Evolutionary conservation across 225 moss, liverwort and hornwort species (phyloP), one percentile per base, ranked within the genome.

Genomic region (Marchantia paleacea): DNA sequence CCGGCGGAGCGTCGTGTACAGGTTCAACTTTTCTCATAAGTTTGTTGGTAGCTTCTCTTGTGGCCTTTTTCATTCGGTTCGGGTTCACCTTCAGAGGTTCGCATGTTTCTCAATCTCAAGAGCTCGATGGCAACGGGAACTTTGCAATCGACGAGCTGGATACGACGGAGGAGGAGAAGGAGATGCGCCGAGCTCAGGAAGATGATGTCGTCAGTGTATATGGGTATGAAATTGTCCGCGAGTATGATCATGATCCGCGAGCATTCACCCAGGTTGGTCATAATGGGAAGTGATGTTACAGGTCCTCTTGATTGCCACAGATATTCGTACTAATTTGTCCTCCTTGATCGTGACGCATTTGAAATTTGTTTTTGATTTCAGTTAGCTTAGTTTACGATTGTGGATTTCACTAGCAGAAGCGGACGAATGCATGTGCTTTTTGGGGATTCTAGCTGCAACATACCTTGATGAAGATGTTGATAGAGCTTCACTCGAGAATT

Each of bases 221-320:
- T 80, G 91, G 91, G 20, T 97, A 91, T 77, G 88, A 92, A 78
- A 76, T 97, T 53, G 83, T 97, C 79, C 79, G 72, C 47, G 94
- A 93, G 81, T 94, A 86, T 80, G 80, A 88, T 75, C 96, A 97
- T 80, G 94, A 97, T 81, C 89, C 94, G 30, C 54, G 29, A 50
- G 96, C 96, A 55, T 97, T 94, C 84, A 97, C 96, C 29, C 96
- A 97, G 96, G 96, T 94, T 61, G 60, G 65, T 31, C 19, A 49
- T 69, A 0, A 1, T 69, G 4, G 24, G 8, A 28, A 69, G 28
- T 69, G 6, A 15, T 60, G 60, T 60, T 5, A 18, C 5, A 60
- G 60, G 18, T 15, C 60, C 19, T 39, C 39, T 60, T 60, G 60
- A 22, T 7, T 15, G 7, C 60, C 60, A 60, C 16, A 60, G 4